Percentiles rank a stretch among this genome's conserved stretches.
phyloP scores from a whole-genome alignment of 306 rosid genomes.

The Biancaea sappan region DNA sequence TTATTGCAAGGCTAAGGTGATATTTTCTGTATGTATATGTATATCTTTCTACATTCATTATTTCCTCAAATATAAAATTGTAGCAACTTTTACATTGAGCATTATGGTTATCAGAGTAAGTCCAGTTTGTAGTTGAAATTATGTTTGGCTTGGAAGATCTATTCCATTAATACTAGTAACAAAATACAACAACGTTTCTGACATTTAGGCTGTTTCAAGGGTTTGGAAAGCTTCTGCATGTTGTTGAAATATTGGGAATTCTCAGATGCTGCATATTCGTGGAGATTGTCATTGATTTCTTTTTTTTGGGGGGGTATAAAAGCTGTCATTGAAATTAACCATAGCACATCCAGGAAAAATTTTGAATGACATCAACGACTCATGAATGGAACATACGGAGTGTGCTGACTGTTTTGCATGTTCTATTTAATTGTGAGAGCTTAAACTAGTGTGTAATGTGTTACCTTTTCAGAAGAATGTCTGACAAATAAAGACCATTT shows the following conservation, averaged over 20 bases:
- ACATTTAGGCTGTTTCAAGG: not conserved
- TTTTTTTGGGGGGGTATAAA: too few relatives aligned
- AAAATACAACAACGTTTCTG: conserved; percentile 8
- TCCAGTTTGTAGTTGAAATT: not conserved
- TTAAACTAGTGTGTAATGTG: not conserved
- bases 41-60: conserved; percentile 5
- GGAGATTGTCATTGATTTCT: conserved; percentile 9
- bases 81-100: not conserved
- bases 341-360: not conserved
- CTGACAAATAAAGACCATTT: not conserved
- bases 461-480: not conserved
- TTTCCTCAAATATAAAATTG: not conserved
- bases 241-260: conserved; percentile 10
- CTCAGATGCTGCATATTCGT: not conserved
- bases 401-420: conserved; percentile 3
- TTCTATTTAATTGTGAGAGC: not conserved
- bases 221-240: not conserved
- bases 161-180: not conserved
- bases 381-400: not conserved
- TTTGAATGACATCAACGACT: conserved; percentile 1
- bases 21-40: not conserved
- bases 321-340: conserved; percentile 5
- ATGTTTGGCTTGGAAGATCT: conserved; percentile 1
- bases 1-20: not conserved
- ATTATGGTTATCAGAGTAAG: not conserved